A percentile compares a stretch with the other conserved stretches of the same genome.
These are phyloP conservation scores for Tripterygium wilfordii DNA, from an alignment of 177 flowering plant genomes.

Conservation along the genomic window DNA sequence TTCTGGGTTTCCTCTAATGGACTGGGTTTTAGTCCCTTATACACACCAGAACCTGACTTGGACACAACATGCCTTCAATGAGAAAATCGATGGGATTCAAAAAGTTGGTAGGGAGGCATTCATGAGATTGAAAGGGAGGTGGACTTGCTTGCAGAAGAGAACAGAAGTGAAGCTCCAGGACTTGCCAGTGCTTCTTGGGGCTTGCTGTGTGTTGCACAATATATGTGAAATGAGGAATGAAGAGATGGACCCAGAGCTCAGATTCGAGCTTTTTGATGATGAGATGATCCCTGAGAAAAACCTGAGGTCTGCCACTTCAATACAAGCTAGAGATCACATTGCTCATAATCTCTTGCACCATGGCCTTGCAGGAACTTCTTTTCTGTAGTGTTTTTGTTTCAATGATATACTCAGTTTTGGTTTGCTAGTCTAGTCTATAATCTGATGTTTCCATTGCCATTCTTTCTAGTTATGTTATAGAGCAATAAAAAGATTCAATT, in stretches of 20 bases:
- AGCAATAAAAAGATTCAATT: too few species aligned
- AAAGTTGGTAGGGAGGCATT: constrained; percentile 49
- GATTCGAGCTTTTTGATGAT: constrained; percentile 55
- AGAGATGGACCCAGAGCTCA: constrained; percentile 35
- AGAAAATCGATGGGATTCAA: constrained; percentile 43
- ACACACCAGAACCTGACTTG: constrained; percentile 65
- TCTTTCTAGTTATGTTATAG: too few species aligned
- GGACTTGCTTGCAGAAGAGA: constrained; percentile 78
- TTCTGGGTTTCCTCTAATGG: constrained; percentile 53
- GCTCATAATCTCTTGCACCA: constrained; percentile 78
- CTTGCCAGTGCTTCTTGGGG: constrained; percentile 71
- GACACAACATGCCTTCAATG: constrained; percentile 76
- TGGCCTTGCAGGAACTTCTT: constrained; percentile 54
- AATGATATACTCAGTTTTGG: too few species aligned
- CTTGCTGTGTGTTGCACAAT: constrained; percentile 79
- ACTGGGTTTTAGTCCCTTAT: constrained; percentile 84
- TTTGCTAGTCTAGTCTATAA: too few species aligned
- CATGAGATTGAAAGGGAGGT: constrained; percentile 57
- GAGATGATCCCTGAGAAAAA: constrained; percentile 46
- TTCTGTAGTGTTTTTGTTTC: too few species aligned
- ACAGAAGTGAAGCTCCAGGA: constrained; percentile 80
- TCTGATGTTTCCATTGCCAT: too few species aligned
- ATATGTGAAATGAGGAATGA: constrained; percentile 69
- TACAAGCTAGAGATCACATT: constrained; percentile 55
- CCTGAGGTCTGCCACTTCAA: constrained; percentile 30